Evolutionary conservation across 164 flowering plant species (phyloP).

Genomic region (Kingdonia uniflora): DNA sequence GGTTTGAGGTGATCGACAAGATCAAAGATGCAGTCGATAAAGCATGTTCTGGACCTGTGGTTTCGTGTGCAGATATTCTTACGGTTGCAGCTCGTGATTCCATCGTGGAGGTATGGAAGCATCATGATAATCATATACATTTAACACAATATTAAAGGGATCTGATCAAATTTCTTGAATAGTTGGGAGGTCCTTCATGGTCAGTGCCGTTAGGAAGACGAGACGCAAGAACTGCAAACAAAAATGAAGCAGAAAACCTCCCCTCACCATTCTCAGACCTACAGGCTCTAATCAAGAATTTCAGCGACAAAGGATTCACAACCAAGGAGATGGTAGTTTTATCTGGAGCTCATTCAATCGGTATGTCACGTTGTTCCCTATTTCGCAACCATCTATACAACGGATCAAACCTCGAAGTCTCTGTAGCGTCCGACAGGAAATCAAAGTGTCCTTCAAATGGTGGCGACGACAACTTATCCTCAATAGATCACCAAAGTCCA

Average conservation of each 20-base stretch:
- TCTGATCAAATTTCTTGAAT: not conserved
- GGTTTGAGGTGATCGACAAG: conserved; percentile 34
- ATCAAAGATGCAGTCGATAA: conserved; percentile 28
- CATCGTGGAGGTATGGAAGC: conserved; percentile 20
- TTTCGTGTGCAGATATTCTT: conserved; percentile 49
- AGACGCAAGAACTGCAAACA: conserved; percentile 23
- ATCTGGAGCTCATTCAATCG: conserved; percentile 23
- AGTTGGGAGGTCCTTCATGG: conserved; percentile 24
- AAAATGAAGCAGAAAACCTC: conserved; percentile 16
- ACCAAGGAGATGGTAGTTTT: conserved; percentile 25
- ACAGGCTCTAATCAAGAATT: conserved; percentile 11
- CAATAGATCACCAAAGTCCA: conserved; percentile 23
- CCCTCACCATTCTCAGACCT: conserved; percentile 22
- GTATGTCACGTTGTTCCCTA: conserved; percentile 14
- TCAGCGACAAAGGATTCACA: conserved; percentile 20
- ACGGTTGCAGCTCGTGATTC: conserved; percentile 37
- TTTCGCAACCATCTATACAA: conserved; percentile 21
- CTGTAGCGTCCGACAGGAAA: conserved; percentile 17
- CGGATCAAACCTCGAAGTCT: conserved; percentile 17
- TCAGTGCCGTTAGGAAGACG: conserved; percentile 21
- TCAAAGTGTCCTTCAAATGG: conserved; percentile 20
- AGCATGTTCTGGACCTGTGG: conserved; percentile 25
- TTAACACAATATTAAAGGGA: not conserved
- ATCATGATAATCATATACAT: not conserved
- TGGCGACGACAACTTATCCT: conserved; percentile 18